phyloP scores from a whole-genome alignment of 352 stramenopile species.

The Phytopythium boreale region DNA sequence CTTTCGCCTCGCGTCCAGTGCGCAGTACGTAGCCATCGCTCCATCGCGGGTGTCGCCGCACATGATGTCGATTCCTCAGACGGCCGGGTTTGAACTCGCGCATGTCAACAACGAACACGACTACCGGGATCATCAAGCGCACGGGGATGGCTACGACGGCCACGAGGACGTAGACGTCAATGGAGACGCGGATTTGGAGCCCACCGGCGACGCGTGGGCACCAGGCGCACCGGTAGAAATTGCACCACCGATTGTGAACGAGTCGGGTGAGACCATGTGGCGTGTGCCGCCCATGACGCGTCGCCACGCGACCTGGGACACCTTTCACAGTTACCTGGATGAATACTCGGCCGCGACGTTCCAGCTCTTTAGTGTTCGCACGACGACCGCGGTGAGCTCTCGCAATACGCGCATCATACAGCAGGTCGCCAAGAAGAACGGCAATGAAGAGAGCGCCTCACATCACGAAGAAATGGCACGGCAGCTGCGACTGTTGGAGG shows the following conservation, averaged over 20 bases:
- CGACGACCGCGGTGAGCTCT: conserved; percentile 63
- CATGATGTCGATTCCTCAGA: not conserved
- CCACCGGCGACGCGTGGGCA: conserved; percentile 9
- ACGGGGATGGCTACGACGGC: not conserved
- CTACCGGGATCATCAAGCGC: not conserved
- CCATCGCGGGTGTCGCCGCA: conserved; percentile 15
- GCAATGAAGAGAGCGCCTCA: not conserved
- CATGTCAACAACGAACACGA: not conserved
- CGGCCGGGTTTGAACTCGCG: not conserved
- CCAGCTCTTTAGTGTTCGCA: conserved; percentile 72
- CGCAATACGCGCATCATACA: conserved; percentile 51
- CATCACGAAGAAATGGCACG: not conserved
- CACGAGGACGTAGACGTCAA: not conserved
- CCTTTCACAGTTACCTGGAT: conserved; percentile 58
- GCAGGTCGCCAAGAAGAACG: conserved; percentile 1
- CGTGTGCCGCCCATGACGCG: conserved; percentile 45
- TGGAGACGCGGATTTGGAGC: conserved; percentile 1
- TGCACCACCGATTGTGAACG: conserved; percentile 12
- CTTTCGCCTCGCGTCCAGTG: conserved; percentile 23
- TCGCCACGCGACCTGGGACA: conserved; percentile 48
- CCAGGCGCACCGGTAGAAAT: conserved; percentile 15
- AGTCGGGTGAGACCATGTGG: conserved; percentile 34
- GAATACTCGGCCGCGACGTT: conserved; percentile 57
- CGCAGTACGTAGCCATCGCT: conserved; percentile 26
- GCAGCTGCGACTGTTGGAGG: not conserved